Evolutionary conservation across 805 yeast genomes (phyloP).

Genomic region (Teunomyces stri): DNA sequence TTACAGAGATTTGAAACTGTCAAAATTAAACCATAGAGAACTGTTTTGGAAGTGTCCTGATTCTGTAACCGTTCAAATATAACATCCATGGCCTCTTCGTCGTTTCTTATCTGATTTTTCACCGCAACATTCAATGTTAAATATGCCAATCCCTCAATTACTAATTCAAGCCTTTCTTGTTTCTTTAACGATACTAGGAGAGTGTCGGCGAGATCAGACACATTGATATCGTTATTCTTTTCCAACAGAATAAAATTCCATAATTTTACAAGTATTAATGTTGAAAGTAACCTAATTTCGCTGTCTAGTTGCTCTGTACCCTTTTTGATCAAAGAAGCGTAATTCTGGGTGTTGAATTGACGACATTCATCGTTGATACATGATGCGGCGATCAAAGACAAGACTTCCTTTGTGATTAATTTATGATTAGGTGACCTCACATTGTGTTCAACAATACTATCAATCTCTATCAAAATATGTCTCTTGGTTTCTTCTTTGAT

Average conservation of each 20-base stretch:
- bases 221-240: conserved; percentile 3
- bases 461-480: conserved; percentile 10
- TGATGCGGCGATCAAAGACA: conserved; percentile 28
- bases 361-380: conserved; percentile 54
- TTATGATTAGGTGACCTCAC: conserved; percentile 6
- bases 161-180: conserved; percentile 12
- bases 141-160: conserved; percentile 50
- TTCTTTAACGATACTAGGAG: conserved; percentile 11
- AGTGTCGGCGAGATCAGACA: conserved; percentile 10
- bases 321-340: conserved; percentile 37
- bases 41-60: conserved; percentile 12
- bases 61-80: conserved; percentile 13
- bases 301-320: conserved; percentile 22
- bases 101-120: conserved; percentile 33
- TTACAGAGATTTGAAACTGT: conserved; percentile 41
- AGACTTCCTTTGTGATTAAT: conserved; percentile 10
- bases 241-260: conserved; percentile 50
- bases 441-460: background rate
- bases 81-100: conserved; percentile 25
- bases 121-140: conserved; percentile 35
- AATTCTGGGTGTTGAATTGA: conserved; percentile 44
- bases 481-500: conserved; percentile 17
- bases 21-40: conserved; percentile 41
- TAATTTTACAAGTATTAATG: conserved; percentile 51
- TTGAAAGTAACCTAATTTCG: conserved; percentile 33